Base-by-base conservation (phyloP, 2,329 filamentous ascomycete species). In the Scorias spongiosa region DNA sequence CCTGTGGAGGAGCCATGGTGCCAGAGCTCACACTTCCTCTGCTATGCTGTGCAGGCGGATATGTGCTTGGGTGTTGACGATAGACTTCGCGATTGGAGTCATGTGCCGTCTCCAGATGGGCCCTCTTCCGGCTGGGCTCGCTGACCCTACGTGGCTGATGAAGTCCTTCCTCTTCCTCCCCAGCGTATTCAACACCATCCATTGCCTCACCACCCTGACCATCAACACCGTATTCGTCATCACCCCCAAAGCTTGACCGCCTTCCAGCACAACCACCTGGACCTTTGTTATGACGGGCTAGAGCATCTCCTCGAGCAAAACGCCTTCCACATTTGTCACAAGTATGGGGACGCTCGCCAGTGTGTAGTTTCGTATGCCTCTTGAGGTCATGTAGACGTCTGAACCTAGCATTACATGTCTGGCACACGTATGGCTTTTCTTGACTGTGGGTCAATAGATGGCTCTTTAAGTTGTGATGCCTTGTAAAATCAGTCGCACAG, bases 361-460 rank as follows among this genome's bases (percentile, higher is more conserved):
- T 96, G 59, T 98, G 91, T 17, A 98, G 75, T 65, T 98, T 98
- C 51, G 83, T 87, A 61, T 98, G 91, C 36, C 91, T 79, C 68
- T 98, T 98, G 51, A 98, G 66, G 58, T 98, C 91, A 60, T 98
- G 91, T 42, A 96, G 71, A 50, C 91, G 79, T 44, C 91, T 78
- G 64, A 98, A 98, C 42, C 89, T 80, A 63, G 91, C 84, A 54
- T 89, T 78, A 61, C 91, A 98, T n/a, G 84, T 86, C 49, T 85
- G 80, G 60, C 91, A 98, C 26, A 91, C 77, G 58, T 91, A 98
- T 0, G 91, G 91, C 65, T 98, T 98, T 63, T 98, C 91, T 69
- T 98, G 89, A 57, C 88, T 95, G 63, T 96, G 91, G 0, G 91
- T 96, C 59, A 98, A 76, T 45, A 98, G 74, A 66, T 98, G 91